Conservation (phyloP, 495 filamentous ascomycete species). For the Durotheca rogersii region DNA sequence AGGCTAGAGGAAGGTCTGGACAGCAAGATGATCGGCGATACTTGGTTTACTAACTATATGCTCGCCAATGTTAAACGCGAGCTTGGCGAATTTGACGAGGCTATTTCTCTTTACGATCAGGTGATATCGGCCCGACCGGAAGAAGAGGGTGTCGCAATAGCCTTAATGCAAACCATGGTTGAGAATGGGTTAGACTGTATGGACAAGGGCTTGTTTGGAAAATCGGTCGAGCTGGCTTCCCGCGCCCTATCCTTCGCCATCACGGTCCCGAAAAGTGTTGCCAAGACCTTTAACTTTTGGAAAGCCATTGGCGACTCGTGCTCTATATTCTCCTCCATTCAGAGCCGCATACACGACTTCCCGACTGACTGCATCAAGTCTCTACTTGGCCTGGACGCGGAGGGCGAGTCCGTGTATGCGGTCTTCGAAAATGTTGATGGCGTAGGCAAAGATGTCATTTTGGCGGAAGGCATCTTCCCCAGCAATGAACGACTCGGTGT, state of each 20-base stretch:
- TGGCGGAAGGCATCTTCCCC: constrained; percentile 42
- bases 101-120: constrained; percentile 69
- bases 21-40: constrained; percentile 51
- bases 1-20: constrained; percentile 59
- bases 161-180: constrained; percentile 80
- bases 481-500: constrained; percentile 51
- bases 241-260: constrained; percentile 49
- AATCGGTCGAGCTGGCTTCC: constrained; percentile 65
- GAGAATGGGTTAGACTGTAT: constrained; percentile 77
- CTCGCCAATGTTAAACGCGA: constrained; percentile 93
- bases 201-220: constrained; percentile 79
- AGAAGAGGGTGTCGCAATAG: constrained; percentile 85
- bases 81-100: constrained; percentile 82
- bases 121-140: constrained; percentile 64
- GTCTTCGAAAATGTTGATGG: constrained; percentile 70
- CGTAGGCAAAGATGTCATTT: constrained; percentile 55
- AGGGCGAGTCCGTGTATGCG: constrained; percentile 57
- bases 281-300: constrained; percentile 89
- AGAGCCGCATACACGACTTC: constrained; percentile 59
- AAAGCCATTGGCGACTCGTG: constrained; percentile 90
- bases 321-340: constrained; percentile 75
- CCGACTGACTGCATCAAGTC: constrained; percentile 54
- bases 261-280: constrained; percentile 38
- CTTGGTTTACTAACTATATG: constrained; percentile 96
- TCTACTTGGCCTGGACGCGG: constrained; percentile 54